phyloP scores from a whole-genome alignment of 1,139 yeast genomes.

The Suhomyces kunorum region DNA sequence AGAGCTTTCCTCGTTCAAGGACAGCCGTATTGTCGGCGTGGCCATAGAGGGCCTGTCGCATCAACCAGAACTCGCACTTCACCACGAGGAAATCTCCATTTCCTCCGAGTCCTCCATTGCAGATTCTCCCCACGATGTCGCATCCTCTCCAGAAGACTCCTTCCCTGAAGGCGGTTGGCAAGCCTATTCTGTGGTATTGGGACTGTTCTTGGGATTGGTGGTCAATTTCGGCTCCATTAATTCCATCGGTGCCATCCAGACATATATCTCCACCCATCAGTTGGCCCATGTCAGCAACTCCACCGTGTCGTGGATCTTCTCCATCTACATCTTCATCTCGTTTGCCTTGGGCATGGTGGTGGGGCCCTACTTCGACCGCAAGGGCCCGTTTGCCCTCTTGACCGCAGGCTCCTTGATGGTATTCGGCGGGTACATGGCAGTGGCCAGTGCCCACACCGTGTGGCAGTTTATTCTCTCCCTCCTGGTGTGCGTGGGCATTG shows the following conservation, averaged over 20 bases:
- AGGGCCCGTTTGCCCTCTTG: constrained; percentile 33
- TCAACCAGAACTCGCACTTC: background rate
- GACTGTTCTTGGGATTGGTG: constrained; percentile 36
- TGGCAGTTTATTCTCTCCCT: constrained; percentile 40
- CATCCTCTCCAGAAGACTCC: constrained; percentile 1
- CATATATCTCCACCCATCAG: constrained; percentile 37
- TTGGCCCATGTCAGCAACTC: constrained; percentile 22
- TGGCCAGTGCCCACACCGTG: constrained; percentile 31
- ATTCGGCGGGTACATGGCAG: constrained; percentile 37
- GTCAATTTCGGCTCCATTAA: constrained; percentile 37
- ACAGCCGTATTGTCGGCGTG: background rate
- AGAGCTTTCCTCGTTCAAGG: background rate
- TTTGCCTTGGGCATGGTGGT: constrained; percentile 35
- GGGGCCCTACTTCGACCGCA: constrained; percentile 40
- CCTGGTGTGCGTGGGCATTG: constrained; percentile 36
- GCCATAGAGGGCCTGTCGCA: constrained; percentile 1
- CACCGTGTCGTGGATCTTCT: constrained; percentile 39
- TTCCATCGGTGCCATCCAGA: constrained; percentile 40
- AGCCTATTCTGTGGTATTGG: constrained; percentile 37
- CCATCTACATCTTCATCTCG: constrained; percentile 35
- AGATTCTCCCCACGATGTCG: background rate
- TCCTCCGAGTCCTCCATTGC: background rate
- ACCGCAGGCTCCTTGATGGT: constrained; percentile 28
- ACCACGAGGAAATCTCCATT: background rate
- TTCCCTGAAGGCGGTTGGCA: constrained; percentile 33